phyloP scores from a whole-genome alignment of 768 basidiomycete species.

The Sporobolomyces phaffii region DNA sequence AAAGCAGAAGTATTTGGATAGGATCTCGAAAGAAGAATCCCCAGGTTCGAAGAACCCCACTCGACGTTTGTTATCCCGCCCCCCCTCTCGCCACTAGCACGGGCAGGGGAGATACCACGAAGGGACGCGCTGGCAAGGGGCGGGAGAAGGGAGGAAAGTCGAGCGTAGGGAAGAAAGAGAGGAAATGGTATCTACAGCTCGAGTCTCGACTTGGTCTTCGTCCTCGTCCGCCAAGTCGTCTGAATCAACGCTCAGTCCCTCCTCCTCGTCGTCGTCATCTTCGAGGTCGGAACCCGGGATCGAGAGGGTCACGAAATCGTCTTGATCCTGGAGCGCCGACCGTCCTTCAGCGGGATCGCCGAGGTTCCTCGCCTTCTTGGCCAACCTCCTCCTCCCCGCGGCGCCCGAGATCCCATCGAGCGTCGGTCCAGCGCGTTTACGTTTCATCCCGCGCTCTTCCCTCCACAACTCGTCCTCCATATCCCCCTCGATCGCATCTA shows the following conservation, averaged over 20 bases:
- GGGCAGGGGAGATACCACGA: too few species aligned
- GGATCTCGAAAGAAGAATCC: background rate
- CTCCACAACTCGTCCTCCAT: too few species aligned
- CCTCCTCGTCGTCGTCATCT: conserved; percentile 24
- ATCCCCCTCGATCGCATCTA: too few species aligned
- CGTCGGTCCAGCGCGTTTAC: conserved; percentile 22
- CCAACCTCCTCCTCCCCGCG: background rate
- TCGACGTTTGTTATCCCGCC: background rate
- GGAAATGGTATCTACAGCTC: background rate
- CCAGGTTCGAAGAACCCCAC: too few species aligned
- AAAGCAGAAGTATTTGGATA: background rate
- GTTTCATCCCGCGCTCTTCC: conserved; percentile 8
- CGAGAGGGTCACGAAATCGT: background rate
- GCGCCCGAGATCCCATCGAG: conserved; percentile 4
- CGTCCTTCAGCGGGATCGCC: too few species aligned
- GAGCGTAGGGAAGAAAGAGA: background rate
- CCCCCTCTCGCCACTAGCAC: background rate
- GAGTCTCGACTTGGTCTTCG: background rate
- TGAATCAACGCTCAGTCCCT: conserved; percentile 22
- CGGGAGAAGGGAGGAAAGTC: background rate
- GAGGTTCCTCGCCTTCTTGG: background rate
- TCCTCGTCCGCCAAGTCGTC: conserved; percentile 18
- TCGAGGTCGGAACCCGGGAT: conserved; percentile 8
- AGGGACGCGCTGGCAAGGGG: background rate
- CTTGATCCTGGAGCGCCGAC: background rate